A percentile compares a stretch with the other conserved stretches of the same genome.
These are phyloP conservation scores for Astrothelium macrocarpum DNA, from an alignment of 495 filamentous ascomycete species.

Conservation along the genomic window DNA sequence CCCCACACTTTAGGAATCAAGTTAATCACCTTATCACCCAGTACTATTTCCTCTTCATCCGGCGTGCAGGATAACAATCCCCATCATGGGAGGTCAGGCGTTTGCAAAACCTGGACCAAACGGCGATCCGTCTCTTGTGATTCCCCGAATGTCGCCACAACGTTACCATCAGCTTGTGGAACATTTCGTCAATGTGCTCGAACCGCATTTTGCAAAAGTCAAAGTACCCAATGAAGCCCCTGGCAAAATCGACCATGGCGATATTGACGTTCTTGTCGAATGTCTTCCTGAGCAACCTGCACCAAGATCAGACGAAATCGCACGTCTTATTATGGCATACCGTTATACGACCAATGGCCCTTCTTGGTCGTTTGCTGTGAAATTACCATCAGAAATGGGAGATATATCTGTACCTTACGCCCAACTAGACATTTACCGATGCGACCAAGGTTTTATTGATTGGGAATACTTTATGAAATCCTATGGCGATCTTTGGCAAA, in stretches of 20 bases:
- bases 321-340: neutral
- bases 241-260: constrained; percentile 28
- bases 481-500: constrained; percentile 58
- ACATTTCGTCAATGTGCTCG: neutral
- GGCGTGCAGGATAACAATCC: too few relatives aligned
- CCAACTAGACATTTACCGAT: constrained; percentile 57
- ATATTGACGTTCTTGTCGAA: constrained; percentile 32
- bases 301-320: constrained; percentile 5
- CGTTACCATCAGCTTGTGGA: constrained; percentile 16
- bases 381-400: constrained; percentile 15
- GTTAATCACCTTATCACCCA: too few relatives aligned
- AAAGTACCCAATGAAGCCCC: constrained; percentile 22
- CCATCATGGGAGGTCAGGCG: constrained; percentile 28
- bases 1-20: too few relatives aligned
- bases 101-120: constrained; percentile 21
- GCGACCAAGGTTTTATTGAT: constrained; percentile 33
- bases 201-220: constrained; percentile 1
- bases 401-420: constrained; percentile 29
- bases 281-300: neutral
- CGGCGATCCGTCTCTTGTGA: constrained; percentile 18
- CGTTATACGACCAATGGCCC: constrained; percentile 7
- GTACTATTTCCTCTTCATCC: too few relatives aligned
- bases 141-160: constrained; percentile 21
- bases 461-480: constrained; percentile 55
- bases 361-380: constrained; percentile 15